These are phyloP conservation scores for Debaryomycetaceae sp. DNA, from an alignment of 1,139 yeast species.

Conservation along the genomic window DNA sequence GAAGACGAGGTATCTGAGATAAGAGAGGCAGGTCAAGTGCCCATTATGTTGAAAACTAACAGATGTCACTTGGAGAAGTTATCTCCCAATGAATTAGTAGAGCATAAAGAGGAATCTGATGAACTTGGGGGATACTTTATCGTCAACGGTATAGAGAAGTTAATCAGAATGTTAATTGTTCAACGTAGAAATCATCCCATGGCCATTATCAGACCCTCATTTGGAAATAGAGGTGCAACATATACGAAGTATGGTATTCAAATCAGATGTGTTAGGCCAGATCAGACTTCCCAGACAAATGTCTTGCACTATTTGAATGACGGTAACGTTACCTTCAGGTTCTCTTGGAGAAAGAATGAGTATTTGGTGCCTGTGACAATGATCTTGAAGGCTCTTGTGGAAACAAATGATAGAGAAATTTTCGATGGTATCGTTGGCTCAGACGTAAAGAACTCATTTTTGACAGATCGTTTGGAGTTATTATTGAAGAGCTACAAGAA, in stretches of 20 bases:
- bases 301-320: constrained; percentile 93
- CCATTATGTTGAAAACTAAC: constrained; percentile 85
- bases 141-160: constrained; percentile 94
- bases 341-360: constrained; percentile 96
- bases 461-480: constrained; percentile 96
- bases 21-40: constrained; percentile 89
- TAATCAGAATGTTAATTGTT: constrained; percentile 94
- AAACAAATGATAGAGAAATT: constrained; percentile 90
- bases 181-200: constrained; percentile 97
- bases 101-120: constrained; percentile 84
- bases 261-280: constrained; percentile 91
- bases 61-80: constrained; percentile 85
- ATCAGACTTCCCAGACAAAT: constrained; percentile 95
- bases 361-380: constrained; percentile 89
- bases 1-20: constrained; percentile 77
- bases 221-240: constrained; percentile 88
- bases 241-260: constrained; percentile 92
- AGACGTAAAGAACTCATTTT: constrained; percentile 81
- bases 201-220: constrained; percentile 95
- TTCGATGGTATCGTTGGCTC: constrained; percentile 95
- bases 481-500: constrained; percentile 82
- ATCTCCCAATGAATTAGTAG: constrained; percentile 78
- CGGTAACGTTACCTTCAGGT: constrained; percentile 94
- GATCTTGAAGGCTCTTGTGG: constrained; percentile 86
- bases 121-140: constrained; percentile 96